Evolutionary conservation across 306 rosid genomes (phyloP).

Genomic region (Rosa chinensis): DNA sequence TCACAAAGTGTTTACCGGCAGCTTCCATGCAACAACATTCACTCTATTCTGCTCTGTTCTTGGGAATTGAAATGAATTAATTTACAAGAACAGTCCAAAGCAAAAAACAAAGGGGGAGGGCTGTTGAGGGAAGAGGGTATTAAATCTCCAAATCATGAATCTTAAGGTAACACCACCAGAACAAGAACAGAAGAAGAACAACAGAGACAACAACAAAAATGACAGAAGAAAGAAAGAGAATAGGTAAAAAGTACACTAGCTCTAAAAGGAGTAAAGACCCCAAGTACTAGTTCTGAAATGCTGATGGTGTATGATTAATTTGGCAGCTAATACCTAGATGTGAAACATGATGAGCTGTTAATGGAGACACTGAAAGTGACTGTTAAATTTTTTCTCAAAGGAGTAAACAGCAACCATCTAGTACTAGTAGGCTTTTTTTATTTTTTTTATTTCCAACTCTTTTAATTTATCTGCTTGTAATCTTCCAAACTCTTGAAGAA

Average conservation of each 20-base stretch:
- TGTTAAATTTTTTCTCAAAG: background rate
- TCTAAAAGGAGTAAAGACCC: background rate
- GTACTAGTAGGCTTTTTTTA: background rate
- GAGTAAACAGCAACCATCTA: background rate
- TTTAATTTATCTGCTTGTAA: background rate
- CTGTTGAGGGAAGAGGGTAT: background rate
- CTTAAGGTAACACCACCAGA: background rate
- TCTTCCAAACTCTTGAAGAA: background rate
- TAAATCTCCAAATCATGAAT: background rate
- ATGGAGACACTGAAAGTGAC: constrained; percentile 30
- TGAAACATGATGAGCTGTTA: constrained; percentile 31
- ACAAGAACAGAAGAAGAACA: no score
- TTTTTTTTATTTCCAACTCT: background rate
- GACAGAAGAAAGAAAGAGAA: background rate
- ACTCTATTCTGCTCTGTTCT: background rate
- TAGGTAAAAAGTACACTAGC: background rate
- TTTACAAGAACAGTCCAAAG: background rate
- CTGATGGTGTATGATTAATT: background rate
- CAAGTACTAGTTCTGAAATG: background rate
- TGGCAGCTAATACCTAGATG: constrained; percentile 27
- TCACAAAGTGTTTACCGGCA: background rate
- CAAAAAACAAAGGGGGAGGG: background rate
- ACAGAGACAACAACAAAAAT: background rate
- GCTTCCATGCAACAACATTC: background rate
- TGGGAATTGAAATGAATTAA: background rate